These are phyloP conservation scores for Aspergillus glaucus DNA, from an alignment of 2,329 filamentous ascomycete species.

Conservation along the genomic window DNA sequence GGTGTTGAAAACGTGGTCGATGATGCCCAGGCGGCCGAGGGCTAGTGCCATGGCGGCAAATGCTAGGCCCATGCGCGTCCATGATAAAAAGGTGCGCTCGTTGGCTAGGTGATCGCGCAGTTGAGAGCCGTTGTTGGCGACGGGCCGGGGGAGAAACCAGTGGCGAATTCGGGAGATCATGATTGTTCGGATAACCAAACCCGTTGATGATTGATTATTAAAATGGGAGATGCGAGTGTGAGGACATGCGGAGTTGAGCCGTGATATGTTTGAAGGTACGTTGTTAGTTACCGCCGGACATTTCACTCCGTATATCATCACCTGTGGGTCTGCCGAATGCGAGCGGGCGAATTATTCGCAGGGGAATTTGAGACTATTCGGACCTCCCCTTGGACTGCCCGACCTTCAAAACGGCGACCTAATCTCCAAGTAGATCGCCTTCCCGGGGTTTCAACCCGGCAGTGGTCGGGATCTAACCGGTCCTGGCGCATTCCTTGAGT, in stretches of 20 bases:
- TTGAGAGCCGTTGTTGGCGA: slow-evolving; percentile 25
- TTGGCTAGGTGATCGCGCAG: slow-evolving; percentile 29
- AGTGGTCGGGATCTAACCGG: too few relatives aligned
- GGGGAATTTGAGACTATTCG: too few relatives aligned
- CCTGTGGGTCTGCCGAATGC: too few relatives aligned
- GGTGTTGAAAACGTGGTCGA: slow-evolving; percentile 19
- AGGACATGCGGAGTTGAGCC: background rate
- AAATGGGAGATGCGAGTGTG: background rate
- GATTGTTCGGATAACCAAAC: background rate
- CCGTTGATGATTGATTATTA: background rate
- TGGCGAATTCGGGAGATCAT: slow-evolving; percentile 13
- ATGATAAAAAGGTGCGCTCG: slow-evolving; percentile 29
- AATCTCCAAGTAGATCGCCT: too few relatives aligned
- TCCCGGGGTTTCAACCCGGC: too few relatives aligned
- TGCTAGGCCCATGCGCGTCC: slow-evolving; percentile 27
- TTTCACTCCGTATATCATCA: too few relatives aligned
- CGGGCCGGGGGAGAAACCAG: slow-evolving; percentile 16
- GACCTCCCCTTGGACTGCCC: too few relatives aligned
- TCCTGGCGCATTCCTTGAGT: too few relatives aligned
- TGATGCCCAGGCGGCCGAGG: slow-evolving; percentile 21
- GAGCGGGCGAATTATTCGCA: too few relatives aligned
- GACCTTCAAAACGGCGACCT: too few relatives aligned
- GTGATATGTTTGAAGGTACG: too few relatives aligned
- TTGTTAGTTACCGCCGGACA: too few relatives aligned
- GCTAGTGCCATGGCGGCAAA: slow-evolving; percentile 27